phyloP scores from a whole-genome alignment of 2,329 filamentous ascomycete genomes.

The Sporothrix inflata region DNA sequence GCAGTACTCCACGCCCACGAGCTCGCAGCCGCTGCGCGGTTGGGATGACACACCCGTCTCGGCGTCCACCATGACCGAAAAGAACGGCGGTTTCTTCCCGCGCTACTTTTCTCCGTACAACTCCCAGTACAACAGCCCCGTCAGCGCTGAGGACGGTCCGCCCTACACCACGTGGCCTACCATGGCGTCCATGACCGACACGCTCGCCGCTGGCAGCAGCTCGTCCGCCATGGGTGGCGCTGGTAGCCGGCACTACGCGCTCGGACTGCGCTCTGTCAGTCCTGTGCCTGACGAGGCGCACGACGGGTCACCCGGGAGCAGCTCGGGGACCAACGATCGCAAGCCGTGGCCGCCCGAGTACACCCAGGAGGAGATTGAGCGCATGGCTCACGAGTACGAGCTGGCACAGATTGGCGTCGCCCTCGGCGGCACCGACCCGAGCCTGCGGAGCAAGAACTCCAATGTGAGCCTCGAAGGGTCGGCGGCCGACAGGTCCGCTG shows the following conservation, averaged over 20 bases:
- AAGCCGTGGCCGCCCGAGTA: background rate
- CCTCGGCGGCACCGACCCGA: constrained; percentile 46
- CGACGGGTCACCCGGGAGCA: background rate
- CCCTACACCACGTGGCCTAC: constrained; percentile 45
- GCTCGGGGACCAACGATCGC: background rate
- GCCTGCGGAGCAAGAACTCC: constrained; percentile 40
- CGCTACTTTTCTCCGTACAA: constrained; percentile 63
- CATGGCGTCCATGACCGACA: constrained; percentile 22
- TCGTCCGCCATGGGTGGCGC: constrained; percentile 11
- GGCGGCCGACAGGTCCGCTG: background rate
- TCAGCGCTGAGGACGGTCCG: constrained; percentile 51
- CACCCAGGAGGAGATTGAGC: constrained; percentile 37
- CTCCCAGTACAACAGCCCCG: constrained; percentile 62
- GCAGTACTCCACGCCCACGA: constrained; percentile 57
- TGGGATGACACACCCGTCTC: constrained; percentile 57
- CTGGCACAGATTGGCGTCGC: constrained; percentile 47
- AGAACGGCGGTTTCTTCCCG: constrained; percentile 42
- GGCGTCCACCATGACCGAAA: constrained; percentile 37
- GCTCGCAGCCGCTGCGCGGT: constrained; percentile 55
- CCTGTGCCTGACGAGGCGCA: constrained; percentile 2
- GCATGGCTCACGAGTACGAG: constrained; percentile 37
- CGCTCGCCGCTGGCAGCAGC: constrained; percentile 28
- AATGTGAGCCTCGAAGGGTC: constrained; percentile 36
- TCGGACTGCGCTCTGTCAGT: background rate
- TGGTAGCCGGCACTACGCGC: background rate